Conservation (phyloP, 192 early-diverging fungal species). For the Coemansia sp. region DNA sequence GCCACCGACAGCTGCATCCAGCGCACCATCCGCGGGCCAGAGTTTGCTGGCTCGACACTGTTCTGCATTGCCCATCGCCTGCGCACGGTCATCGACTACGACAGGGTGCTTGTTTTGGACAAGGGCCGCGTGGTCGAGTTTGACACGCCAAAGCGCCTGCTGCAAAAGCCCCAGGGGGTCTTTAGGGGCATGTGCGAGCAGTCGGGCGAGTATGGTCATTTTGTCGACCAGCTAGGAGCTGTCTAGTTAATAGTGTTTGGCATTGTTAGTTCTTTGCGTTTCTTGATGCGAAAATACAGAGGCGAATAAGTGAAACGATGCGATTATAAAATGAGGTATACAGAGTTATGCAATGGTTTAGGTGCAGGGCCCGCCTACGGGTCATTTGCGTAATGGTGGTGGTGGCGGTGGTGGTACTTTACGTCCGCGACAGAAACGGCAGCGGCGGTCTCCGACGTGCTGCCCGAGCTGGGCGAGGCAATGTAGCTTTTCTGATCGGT, state of each 20-base stretch:
- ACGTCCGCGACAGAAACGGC: neutral
- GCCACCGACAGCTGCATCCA: conserved; percentile 87
- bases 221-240: conserved; percentile 19
- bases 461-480: neutral
- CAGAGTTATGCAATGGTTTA: neutral
- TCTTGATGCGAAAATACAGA: too few species aligned
- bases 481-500: neutral
- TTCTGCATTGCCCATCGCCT: conserved; percentile 89
- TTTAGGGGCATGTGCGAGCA: conserved; percentile 83
- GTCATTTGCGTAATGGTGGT: too few species aligned
- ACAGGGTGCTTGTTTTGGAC: conserved; percentile 79
- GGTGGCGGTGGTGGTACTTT: neutral
- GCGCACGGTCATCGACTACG: conserved; percentile 81
- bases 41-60: conserved; percentile 71
- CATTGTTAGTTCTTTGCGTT: too few species aligned
- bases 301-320: too few species aligned
- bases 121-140: conserved; percentile 77
- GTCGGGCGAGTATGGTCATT: conserved; percentile 72
- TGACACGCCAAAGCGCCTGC: conserved; percentile 71
- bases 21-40: conserved; percentile 73
- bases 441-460: neutral
- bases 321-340: too few species aligned
- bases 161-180: conserved; percentile 57
- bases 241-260: neutral
- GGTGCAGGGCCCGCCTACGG: too few species aligned